Conservation (phyloP, 78 protist species). For the Speleostelium caveatum region DNA sequence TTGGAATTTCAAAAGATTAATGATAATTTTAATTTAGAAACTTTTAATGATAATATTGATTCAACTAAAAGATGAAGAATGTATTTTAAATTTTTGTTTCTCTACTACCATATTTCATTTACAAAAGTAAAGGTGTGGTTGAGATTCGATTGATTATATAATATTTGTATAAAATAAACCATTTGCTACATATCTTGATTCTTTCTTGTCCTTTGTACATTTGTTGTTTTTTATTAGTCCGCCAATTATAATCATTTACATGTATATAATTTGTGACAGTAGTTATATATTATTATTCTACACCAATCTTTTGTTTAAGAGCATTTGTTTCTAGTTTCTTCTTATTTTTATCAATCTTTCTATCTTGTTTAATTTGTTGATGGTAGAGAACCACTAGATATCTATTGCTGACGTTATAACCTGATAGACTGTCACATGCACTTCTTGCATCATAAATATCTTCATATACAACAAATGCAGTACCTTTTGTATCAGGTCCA, state of each 20-base stretch:
- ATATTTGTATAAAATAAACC: no score
- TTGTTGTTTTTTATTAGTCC: not conserved
- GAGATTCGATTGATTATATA: no score
- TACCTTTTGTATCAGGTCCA: conserved; percentile 93
- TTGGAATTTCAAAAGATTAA: conserved; percentile 34
- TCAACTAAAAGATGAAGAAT: no score
- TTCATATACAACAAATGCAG: conserved; percentile 98
- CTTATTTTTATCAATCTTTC: conserved; percentile 80
- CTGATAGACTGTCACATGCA: conserved; percentile 97
- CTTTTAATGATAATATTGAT: not conserved
- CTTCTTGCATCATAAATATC: conserved; percentile 98
- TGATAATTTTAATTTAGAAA: conserved; percentile 18
- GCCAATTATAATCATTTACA: not conserved
- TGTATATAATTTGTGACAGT: not conserved
- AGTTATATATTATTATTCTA: conserved; percentile 26
- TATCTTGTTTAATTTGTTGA: conserved; percentile 74
- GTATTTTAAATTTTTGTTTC: no score
- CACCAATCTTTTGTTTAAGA: conserved; percentile 70
- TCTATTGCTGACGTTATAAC: conserved; percentile 95
- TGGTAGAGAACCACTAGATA: conserved; percentile 93
- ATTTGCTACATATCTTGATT: no score
- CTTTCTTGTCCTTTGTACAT: no score
- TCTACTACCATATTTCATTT: no score
- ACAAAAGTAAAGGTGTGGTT: no score
- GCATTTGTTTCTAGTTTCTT: conserved; percentile 78